A percentile compares a stretch with the other conserved stretches of the same genome.
Evolutionary conservation across 2,329 filamentous ascomycete genomes (phyloP).

Genomic region (Aspergillus quadricinctus): DNA sequence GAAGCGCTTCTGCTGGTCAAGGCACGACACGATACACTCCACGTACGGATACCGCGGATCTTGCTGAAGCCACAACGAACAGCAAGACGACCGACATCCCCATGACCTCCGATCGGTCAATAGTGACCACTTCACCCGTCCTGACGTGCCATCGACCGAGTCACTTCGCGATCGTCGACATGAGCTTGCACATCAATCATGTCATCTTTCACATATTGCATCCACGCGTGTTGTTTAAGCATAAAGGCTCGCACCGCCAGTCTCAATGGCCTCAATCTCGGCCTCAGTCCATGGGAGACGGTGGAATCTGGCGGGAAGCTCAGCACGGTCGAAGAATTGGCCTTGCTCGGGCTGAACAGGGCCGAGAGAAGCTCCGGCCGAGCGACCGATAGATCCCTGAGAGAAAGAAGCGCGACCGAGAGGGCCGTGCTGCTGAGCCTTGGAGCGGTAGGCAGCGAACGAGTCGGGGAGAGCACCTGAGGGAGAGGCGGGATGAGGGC

Average conservation of each 20-base stretch:
- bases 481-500: slow-evolving; percentile 56
- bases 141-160: neutral
- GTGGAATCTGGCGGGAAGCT: slow-evolving; percentile 81
- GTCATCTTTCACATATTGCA: slow-evolving; percentile 11
- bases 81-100: neutral
- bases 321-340: slow-evolving; percentile 80
- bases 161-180: neutral
- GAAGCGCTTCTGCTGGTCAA: neutral
- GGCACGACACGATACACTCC: too few relatives aligned
- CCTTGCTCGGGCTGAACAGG: slow-evolving; percentile 66
- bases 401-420: slow-evolving; percentile 40
- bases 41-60: neutral
- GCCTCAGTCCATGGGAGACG: slow-evolving; percentile 66
- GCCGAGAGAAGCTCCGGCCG: slow-evolving; percentile 67
- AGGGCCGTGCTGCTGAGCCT: slow-evolving; percentile 63
- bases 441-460: slow-evolving; percentile 58
- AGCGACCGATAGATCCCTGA: slow-evolving; percentile 51
- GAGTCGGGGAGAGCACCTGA: slow-evolving; percentile 54
- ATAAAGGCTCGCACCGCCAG: slow-evolving; percentile 72
- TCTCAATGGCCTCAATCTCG: slow-evolving; percentile 96
- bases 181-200: slow-evolving; percentile 10
- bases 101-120: neutral
- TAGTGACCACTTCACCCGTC: neutral
- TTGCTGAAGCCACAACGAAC: neutral
- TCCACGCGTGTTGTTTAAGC: slow-evolving; percentile 34